Conservation (phyloP, 1,139 yeast genomes). For the Hyphopichia buzzinii region DNA sequence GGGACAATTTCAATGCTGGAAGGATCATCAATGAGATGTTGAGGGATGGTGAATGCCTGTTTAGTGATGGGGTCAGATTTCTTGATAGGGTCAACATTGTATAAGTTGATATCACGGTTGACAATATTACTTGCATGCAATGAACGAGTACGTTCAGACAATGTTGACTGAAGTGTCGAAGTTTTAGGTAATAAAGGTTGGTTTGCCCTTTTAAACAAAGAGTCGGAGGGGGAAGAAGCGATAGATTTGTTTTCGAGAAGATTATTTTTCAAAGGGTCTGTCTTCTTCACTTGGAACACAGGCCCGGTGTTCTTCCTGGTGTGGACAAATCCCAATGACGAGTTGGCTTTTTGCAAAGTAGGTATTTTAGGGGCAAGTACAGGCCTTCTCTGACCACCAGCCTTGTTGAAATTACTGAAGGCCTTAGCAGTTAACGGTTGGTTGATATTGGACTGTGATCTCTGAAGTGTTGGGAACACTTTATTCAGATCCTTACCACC, state of each 20-base stretch:
- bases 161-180: conserved; percentile 13
- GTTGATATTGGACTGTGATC: conserved; percentile 32
- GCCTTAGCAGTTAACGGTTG: conserved; percentile 3
- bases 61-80: conserved; percentile 6
- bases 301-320: conserved; percentile 6
- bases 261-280: conserved; percentile 3
- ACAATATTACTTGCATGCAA: conserved; percentile 23
- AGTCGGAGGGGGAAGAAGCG: conserved; percentile 18
- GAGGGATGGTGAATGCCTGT: conserved; percentile 14
- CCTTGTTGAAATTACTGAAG: conserved; percentile 5
- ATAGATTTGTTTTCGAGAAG: conserved; percentile 9
- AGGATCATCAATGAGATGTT: conserved; percentile 26
- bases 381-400: conserved; percentile 6
- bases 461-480: conserved; percentile 25
- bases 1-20: conserved; percentile 41
- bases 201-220: conserved; percentile 15
- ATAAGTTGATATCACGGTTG: conserved; percentile 13
- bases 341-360: conserved; percentile 33
- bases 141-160: conserved; percentile 17
- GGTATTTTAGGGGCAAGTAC: conserved; percentile 16
- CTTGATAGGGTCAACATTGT: conserved; percentile 37
- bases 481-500: conserved; percentile 50
- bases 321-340: conserved; percentile 38
- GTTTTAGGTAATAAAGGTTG: conserved; percentile 4
- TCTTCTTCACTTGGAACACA: not conserved